A percentile compares a stretch with the other conserved stretches of the same genome.
Conservation (phyloP, 2,329 filamentous ascomycete species). For the Arthrobotrys entomopaga region DNA sequence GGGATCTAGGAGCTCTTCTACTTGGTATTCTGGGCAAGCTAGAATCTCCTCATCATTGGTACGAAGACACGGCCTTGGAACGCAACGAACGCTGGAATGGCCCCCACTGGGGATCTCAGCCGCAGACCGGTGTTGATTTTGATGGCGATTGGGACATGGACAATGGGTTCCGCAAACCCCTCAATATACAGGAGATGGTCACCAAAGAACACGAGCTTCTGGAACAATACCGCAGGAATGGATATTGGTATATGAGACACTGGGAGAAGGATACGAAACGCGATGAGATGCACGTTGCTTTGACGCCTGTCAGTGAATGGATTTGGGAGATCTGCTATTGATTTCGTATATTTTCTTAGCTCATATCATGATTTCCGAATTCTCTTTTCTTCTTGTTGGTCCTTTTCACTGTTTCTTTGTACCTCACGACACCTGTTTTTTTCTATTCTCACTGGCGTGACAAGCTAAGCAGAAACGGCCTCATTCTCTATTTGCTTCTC, state of each 20-base stretch:
- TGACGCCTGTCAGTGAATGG: conserved; percentile 48
- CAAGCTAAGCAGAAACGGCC: no score
- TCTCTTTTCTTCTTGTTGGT: background rate
- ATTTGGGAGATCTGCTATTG: conserved; percentile 46
- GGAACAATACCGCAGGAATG: conserved; percentile 27
- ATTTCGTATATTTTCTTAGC: background rate
- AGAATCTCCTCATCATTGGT: conserved; percentile 41
- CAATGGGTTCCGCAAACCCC: conserved; percentile 29
- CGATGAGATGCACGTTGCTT: conserved; percentile 27
- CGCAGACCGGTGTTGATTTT: conserved; percentile 21
- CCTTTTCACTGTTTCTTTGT: background rate
- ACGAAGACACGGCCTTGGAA: conserved; percentile 34
- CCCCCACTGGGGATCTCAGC: conserved; percentile 6
- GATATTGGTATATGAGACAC: conserved; percentile 47
- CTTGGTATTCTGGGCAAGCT: conserved; percentile 40
- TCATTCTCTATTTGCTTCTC: no score
- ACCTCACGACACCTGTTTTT: background rate
- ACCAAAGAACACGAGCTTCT: conserved; percentile 28
- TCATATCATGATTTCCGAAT: no score
- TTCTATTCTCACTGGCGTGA: no score
- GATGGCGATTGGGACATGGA: conserved; percentile 53
- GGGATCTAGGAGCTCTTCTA: conserved; percentile 37
- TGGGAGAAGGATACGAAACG: conserved; percentile 27
- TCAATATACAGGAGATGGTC: conserved; percentile 29
- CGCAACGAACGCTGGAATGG: conserved; percentile 50